Conservation (phyloP, 441 rosid genomes). For the Populus hybrid region DNA sequence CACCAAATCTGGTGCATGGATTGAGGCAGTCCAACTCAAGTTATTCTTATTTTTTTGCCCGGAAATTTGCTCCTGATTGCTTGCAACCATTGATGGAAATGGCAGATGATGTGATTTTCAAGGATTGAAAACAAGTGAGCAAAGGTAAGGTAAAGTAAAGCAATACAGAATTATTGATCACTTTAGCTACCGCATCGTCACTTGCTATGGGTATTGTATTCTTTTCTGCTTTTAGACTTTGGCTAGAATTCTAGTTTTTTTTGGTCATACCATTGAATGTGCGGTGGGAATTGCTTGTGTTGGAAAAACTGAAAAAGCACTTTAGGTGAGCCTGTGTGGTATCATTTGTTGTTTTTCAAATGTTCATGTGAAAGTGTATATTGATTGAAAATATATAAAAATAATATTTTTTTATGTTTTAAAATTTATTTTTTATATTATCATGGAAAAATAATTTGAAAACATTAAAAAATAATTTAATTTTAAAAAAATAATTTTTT, state of each 20-base stretch:
- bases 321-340: too few species aligned
- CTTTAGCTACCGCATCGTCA: neutral
- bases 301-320: neutral
- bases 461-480: too few species aligned
- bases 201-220: neutral
- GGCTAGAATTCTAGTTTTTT: neutral
- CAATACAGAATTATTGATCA: neutral
- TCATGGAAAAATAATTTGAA: too few species aligned
- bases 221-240: neutral
- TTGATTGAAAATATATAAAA: too few species aligned
- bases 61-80: conserved; percentile 67
- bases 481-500: too few species aligned
- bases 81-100: conserved; percentile 61
- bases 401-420: too few species aligned
- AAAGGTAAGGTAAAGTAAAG: neutral
- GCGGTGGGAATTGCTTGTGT: neutral
- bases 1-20: conserved; percentile 38
- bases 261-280: neutral
- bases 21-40: conserved; percentile 50
- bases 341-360: too few species aligned
- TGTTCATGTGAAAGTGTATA: too few species aligned
- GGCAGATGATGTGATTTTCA: conserved; percentile 58
- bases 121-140: conserved; percentile 38
- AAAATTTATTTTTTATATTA: too few species aligned
- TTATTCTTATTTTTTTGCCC: conserved; percentile 56